Evolutionary conservation across 345 rosid genomes (phyloP).

Genomic region (Viola odorata): DNA sequence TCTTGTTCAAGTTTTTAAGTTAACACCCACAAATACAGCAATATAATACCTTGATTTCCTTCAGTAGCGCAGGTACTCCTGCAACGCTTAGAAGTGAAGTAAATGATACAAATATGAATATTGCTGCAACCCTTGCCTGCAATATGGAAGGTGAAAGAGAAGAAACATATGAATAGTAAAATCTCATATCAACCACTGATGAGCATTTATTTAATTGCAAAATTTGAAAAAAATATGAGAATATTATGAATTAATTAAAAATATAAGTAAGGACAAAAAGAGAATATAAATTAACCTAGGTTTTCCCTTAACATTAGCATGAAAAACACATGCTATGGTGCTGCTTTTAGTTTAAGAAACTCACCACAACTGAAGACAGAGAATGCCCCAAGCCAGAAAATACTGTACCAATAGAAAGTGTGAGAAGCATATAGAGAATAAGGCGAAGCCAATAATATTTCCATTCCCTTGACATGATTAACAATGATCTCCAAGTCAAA

Average conservation of each 20-base stretch:
- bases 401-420: conserved; percentile 70
- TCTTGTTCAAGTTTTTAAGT: neutral
- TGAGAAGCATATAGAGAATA: conserved; percentile 73
- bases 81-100: conserved; percentile 80
- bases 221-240: neutral
- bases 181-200: neutral
- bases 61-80: conserved; percentile 66
- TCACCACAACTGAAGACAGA: conserved; percentile 86
- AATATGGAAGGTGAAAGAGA: conserved; percentile 16
- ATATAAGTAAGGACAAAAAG: neutral
- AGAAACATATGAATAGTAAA: neutral
- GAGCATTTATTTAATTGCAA: neutral
- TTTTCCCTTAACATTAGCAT: neutral
- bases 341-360: conserved; percentile 14
- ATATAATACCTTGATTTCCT: conserved; percentile 69
- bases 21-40: neutral
- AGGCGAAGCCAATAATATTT: conserved; percentile 97
- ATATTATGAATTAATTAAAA: neutral
- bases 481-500: conserved; percentile 90
- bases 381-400: conserved; percentile 95
- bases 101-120: conserved; percentile 81
- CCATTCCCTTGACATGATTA: conserved; percentile 98
- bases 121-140: conserved; percentile 85
- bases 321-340: neutral
- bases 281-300: neutral